phyloP scores from a whole-genome alignment of 1,284 basidiomycete genomes.

The Termitomyces sp. region DNA sequence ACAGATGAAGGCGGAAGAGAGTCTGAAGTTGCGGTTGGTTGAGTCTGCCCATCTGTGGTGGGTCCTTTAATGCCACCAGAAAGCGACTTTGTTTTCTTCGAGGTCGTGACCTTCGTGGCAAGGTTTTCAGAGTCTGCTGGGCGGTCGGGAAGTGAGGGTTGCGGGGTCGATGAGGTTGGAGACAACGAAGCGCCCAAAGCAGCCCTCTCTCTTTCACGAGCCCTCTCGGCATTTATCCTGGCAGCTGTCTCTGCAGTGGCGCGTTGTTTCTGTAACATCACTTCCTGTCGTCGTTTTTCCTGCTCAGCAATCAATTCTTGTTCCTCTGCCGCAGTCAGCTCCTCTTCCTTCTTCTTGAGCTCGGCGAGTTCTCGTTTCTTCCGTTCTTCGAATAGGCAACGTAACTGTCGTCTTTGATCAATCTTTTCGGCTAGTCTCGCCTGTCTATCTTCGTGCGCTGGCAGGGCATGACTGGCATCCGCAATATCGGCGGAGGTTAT shows the following conservation, averaged over 20 bases:
- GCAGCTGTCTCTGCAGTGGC: slow-evolving; percentile 23
- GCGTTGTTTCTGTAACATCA: slow-evolving; percentile 23
- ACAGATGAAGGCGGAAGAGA: background rate
- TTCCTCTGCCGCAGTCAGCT: slow-evolving; percentile 12
- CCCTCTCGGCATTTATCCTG: slow-evolving; percentile 21
- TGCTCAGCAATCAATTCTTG: slow-evolving; percentile 21
- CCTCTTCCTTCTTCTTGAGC: slow-evolving; percentile 12
- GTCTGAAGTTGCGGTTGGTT: background rate
- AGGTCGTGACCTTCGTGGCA: background rate
- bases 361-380: slow-evolving; percentile 8
- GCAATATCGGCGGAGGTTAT: background rate
- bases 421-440: background rate
- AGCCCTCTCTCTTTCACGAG: slow-evolving; percentile 15
- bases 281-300: slow-evolving; percentile 22
- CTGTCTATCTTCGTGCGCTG: slow-evolving; percentile 9
- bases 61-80: slow-evolving; percentile 9
- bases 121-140: slow-evolving; percentile 6
- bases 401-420: slow-evolving; percentile 4
- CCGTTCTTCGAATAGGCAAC: slow-evolving; percentile 1
- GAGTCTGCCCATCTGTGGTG: background rate
- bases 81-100: slow-evolving; percentile 1
- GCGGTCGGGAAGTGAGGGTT: background rate
- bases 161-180: slow-evolving; percentile 4
- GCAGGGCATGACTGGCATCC: slow-evolving; percentile 9
- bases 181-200: slow-evolving; percentile 5